Evolutionary conservation across 1,284 basidiomycete species (phyloP).

Genomic region (Ustilago xerochloae): DNA sequence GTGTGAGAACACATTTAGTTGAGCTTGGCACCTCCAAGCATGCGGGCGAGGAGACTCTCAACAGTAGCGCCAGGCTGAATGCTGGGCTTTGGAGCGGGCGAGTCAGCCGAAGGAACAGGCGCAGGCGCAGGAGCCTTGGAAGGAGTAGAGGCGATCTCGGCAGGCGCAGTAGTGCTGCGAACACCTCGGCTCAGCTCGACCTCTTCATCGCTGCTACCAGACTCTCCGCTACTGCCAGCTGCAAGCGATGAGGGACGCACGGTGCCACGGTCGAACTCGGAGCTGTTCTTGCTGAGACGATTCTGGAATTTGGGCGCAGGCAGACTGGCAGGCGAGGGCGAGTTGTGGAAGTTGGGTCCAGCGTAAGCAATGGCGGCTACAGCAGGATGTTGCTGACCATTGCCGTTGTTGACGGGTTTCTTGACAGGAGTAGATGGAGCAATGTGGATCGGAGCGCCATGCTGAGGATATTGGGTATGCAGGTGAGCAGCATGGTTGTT

Average conservation of each 20-base stretch:
- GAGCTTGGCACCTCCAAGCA: slow-evolving; percentile 48
- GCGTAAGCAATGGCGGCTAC: slow-evolving; percentile 56
- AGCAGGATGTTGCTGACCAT: slow-evolving; percentile 38
- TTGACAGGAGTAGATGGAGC: slow-evolving; percentile 44
- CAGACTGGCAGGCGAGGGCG: slow-evolving; percentile 60
- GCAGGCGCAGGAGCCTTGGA: slow-evolving; percentile 29
- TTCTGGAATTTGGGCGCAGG: slow-evolving; percentile 59
- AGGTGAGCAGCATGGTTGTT: slow-evolving; percentile 13
- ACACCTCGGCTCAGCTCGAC: slow-evolving; percentile 30
- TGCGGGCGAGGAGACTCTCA: slow-evolving; percentile 54
- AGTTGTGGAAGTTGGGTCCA: slow-evolving; percentile 64
- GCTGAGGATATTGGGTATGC: slow-evolving; percentile 25
- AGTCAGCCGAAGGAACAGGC: slow-evolving; percentile 16
- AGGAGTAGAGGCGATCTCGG: slow-evolving; percentile 33
- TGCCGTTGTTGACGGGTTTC: slow-evolving; percentile 26
- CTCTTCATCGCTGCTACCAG: slow-evolving; percentile 44
- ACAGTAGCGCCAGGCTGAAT: slow-evolving; percentile 50
- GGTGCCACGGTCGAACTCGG: slow-evolving; percentile 21
- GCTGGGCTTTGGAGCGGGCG: slow-evolving; percentile 30
- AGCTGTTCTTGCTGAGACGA: slow-evolving; percentile 40
- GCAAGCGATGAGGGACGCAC: slow-evolving; percentile 34
- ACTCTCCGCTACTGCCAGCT: slow-evolving; percentile 33
- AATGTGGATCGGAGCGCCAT: slow-evolving; percentile 44
- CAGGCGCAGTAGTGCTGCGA: slow-evolving; percentile 50
- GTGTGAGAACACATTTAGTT: background rate